Evolutionary conservation across 371 early-diverging fungal genomes (phyloP), one percentile per base, ranked within the genome.

Genomic region (Dinochytrium kinnereticum): DNA sequence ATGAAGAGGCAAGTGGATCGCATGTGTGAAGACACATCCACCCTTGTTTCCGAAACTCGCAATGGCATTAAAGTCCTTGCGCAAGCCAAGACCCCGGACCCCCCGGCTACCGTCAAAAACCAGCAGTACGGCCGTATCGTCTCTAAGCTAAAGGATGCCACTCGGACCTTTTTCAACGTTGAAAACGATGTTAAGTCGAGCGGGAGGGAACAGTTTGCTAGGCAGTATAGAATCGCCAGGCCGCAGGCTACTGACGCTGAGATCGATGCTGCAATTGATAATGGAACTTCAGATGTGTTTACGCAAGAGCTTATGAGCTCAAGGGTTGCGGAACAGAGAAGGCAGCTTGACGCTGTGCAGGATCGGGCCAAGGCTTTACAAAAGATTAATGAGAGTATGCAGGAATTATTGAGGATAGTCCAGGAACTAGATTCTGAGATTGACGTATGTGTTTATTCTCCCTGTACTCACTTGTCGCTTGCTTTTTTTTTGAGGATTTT

Each of bases 161-260:
- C 73, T 10, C 51, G 65, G 13, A 59, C 30, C 38, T 78, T 70
- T 49, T 59, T 64, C 28, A 2, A 26, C 21, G 74, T 78, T 1
- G 73, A 78, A 59, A 61, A 66, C 36, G 66, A 72, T 10, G 69
- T 71, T 49, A 78, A 78, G 51, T 10, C 50, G 30, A 24, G 33
- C 49, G 59, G 57, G 24, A n/a, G 69, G 5, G 71, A 72, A 24
- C 73, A 74, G 39, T 72, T 78, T 72, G 76, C 69, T 26, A 37
- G 78, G 17, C 74, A 77, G 51, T 73, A 73, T 34, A 0, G 71
- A 2, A 77, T 77, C 64, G 86, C 83, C 13, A 78, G 76, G 61
- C 86, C 88, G 31, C 77, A 84, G 21, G 87, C 86, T 10, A 77
- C 81, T n/a, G 83, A 82, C 19, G 76, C 71, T 1, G 88, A 87